Percentiles rank a stretch among this genome's conserved stretches.
Evolutionary conservation across 139 green algal genomes (phyloP).

Genomic region (Marvania coccoides): DNA sequence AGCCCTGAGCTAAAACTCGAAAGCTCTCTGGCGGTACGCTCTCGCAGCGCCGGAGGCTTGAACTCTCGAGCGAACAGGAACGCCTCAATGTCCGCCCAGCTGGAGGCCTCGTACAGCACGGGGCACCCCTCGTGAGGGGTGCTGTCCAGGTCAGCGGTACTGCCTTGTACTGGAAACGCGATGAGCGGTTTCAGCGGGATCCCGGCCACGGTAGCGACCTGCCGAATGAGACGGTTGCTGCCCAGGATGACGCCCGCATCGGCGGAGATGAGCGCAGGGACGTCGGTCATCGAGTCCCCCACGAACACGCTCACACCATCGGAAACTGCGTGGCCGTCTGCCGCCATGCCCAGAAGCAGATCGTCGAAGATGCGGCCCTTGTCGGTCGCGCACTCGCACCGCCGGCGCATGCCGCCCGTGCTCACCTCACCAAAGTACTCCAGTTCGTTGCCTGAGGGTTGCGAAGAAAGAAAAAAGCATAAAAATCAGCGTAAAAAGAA

Average conservation of each 20-base stretch:
- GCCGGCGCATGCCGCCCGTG: slow-evolving; percentile 39
- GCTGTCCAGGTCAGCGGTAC: background rate
- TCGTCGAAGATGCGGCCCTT: slow-evolving; percentile 40
- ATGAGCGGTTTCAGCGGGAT: slow-evolving; percentile 23
- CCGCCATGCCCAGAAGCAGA: slow-evolving; percentile 19
- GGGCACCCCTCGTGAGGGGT: background rate
- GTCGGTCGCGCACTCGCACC: slow-evolving; percentile 43
- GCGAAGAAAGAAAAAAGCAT: background rate
- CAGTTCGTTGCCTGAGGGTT: slow-evolving; percentile 51
- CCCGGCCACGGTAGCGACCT: slow-evolving; percentile 24
- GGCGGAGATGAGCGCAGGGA: slow-evolving; percentile 43
- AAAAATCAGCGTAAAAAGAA: no score
- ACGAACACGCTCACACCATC: slow-evolving; percentile 35
- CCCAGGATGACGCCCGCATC: slow-evolving; percentile 71
- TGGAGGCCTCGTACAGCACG: slow-evolving; percentile 31
- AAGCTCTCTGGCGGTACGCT: background rate
- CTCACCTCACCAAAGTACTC: slow-evolving; percentile 15
- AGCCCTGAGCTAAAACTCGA: background rate
- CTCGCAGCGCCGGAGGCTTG: background rate
- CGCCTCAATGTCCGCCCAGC: slow-evolving; percentile 40
- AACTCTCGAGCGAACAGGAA: slow-evolving; percentile 35
- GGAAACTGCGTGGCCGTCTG: background rate
- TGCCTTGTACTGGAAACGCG: slow-evolving; percentile 7
- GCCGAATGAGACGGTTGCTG: slow-evolving; percentile 37
- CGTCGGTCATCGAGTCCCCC: slow-evolving; percentile 49